Evolutionary conservation across 2,329 filamentous ascomycete species (phyloP).

Genomic region (Stachybotrys echinatus): DNA sequence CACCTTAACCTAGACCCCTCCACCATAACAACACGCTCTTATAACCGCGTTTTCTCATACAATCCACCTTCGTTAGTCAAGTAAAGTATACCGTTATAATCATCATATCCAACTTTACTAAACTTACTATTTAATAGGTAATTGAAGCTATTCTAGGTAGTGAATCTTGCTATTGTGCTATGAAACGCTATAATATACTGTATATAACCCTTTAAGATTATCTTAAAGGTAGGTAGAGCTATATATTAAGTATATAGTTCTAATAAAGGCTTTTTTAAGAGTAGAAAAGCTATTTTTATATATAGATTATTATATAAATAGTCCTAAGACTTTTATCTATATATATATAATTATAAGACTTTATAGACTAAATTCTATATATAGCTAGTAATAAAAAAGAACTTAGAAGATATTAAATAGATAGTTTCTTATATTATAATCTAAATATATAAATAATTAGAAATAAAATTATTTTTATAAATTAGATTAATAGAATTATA

Average conservation of each 20-base stretch:
- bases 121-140: not conserved
- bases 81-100: not conserved
- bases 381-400: slow-evolving; percentile 3
- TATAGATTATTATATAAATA: slow-evolving; percentile 3
- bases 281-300: slow-evolving; percentile 5
- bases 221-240: not conserved
- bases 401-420: slow-evolving; percentile 5
- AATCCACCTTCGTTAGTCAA: not conserved
- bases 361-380: slow-evolving; percentile 3
- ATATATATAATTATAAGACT: slow-evolving; percentile 3
- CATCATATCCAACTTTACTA: slow-evolving; percentile 1
- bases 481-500: not conserved
- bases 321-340: not conserved
- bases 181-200: slow-evolving; percentile 3
- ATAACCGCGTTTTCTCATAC: slow-evolving; percentile 1
- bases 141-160: not conserved
- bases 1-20: slow-evolving; percentile 32
- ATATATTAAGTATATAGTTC: not conserved
- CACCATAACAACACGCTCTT: slow-evolving; percentile 27
- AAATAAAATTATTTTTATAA: not conserved
- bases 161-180: slow-evolving; percentile 1
- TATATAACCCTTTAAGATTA: not conserved
- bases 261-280: not conserved
- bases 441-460: slow-evolving; percentile 1
- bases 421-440: slow-evolving; percentile 5